A percentile compares a stretch with the other conserved stretches of the same genome.
Evolutionary conservation across 2,329 filamentous ascomycete species (phyloP).

Genomic region (Colletotrichum tofieldiae): DNA sequence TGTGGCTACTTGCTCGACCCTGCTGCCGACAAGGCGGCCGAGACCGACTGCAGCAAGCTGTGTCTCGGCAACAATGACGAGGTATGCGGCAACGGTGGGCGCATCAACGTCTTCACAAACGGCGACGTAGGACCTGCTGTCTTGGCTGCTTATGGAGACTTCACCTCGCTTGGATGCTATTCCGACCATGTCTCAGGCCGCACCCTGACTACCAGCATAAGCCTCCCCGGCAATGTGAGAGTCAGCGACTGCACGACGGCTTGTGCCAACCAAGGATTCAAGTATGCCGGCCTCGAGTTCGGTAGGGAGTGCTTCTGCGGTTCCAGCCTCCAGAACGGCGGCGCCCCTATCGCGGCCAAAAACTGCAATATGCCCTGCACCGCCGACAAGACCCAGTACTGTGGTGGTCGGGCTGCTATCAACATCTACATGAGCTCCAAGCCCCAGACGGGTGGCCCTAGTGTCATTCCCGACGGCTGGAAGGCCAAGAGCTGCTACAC

Average conservation of each 20-base stretch:
- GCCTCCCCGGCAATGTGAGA: constrained; percentile 57
- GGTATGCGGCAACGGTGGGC: constrained; percentile 63
- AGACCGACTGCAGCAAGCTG: constrained; percentile 71
- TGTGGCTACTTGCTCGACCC: constrained; percentile 66
- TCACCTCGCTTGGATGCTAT: constrained; percentile 74
- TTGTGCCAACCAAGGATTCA: constrained; percentile 61
- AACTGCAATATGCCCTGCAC: constrained; percentile 68
- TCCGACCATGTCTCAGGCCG: constrained; percentile 60
- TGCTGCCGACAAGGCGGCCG: constrained; percentile 60
- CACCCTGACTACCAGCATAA: constrained; percentile 61
- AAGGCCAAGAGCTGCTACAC: neutral
- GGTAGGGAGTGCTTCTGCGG: constrained; percentile 61
- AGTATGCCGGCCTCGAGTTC: constrained; percentile 64
- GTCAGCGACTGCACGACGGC: constrained; percentile 59
- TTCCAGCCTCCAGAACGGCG: constrained; percentile 66
- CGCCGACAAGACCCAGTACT: constrained; percentile 60
- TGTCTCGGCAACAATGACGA: constrained; percentile 63
- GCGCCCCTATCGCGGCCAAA: constrained; percentile 51
- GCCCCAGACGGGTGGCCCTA: constrained; percentile 52
- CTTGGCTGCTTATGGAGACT: constrained; percentile 65
- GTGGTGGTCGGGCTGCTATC: constrained; percentile 61
- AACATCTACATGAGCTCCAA: constrained; percentile 55
- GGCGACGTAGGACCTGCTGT: constrained; percentile 61
- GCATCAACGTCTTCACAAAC: constrained; percentile 65
- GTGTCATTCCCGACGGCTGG: constrained; percentile 8